phyloP scores from a whole-genome alignment of 495 filamentous ascomycete species.

The Penicillium parvum region DNA sequence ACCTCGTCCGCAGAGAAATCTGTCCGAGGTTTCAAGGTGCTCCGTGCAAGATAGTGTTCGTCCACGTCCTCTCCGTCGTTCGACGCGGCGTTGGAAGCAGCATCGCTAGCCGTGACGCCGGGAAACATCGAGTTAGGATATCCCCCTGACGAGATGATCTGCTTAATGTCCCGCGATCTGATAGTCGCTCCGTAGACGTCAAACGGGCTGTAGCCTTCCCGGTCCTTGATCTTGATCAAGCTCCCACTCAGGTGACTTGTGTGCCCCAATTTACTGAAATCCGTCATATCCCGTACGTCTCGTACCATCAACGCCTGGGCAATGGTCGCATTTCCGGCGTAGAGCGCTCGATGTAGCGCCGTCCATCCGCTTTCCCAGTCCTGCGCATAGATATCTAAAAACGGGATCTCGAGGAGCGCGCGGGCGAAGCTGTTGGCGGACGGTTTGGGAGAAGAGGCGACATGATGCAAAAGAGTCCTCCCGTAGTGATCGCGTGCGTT shows the following conservation, averaged over 20 bases:
- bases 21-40: slow-evolving; percentile 24
- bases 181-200: slow-evolving; percentile 86
- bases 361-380: slow-evolving; percentile 96
- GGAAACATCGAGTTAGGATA: slow-evolving; percentile 9
- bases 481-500: slow-evolving; percentile 77
- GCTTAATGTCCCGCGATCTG: slow-evolving; percentile 50
- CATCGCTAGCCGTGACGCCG: slow-evolving; percentile 31
- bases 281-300: slow-evolving; percentile 62
- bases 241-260: slow-evolving; percentile 50
- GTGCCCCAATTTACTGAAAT: slow-evolving; percentile 42
- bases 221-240: slow-evolving; percentile 91
- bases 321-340: slow-evolving; percentile 85
- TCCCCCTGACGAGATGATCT: slow-evolving; percentile 18
- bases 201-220: slow-evolving; percentile 89
- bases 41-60: slow-evolving; percentile 20
- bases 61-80: slow-evolving; percentile 37
- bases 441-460: slow-evolving; percentile 66
- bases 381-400: slow-evolving; percentile 79
- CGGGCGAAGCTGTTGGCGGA: slow-evolving; percentile 67
- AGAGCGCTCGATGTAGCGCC: slow-evolving; percentile 84
- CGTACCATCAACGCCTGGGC: slow-evolving; percentile 74
- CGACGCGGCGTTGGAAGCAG: slow-evolving; percentile 33
- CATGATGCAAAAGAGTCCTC: slow-evolving; percentile 79
- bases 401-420: slow-evolving; percentile 72
- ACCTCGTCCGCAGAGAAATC: slow-evolving; percentile 74